Percentiles rank a stretch among this genome's conserved stretches.
Conservation (phyloP, 805 yeast species). For the Zygosaccharomyces bisporus region DNA sequence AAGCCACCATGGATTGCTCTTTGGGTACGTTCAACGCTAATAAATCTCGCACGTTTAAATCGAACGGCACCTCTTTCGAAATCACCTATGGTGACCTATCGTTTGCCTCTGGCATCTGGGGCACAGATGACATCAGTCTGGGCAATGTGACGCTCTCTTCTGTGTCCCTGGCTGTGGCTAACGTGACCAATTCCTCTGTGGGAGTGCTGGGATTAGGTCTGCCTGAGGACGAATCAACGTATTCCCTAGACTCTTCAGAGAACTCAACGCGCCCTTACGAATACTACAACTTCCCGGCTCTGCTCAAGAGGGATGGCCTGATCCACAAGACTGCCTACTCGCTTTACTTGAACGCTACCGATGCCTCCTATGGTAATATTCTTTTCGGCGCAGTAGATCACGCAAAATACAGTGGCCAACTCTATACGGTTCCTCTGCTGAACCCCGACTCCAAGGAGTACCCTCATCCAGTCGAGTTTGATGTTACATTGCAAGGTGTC, state of each 20-base stretch:
- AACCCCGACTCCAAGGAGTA: slow-evolving; percentile 30
- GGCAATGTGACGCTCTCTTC: slow-evolving; percentile 47
- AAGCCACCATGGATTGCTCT: slow-evolving; percentile 38
- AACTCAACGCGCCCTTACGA: slow-evolving; percentile 30
- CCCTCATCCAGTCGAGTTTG: slow-evolving; percentile 28
- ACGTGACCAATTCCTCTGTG: slow-evolving; percentile 52
- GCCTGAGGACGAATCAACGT: slow-evolving; percentile 63
- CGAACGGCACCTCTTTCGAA: slow-evolving; percentile 38
- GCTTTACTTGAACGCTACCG: slow-evolving; percentile 48
- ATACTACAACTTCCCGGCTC: slow-evolving; percentile 65
- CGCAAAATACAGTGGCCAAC: slow-evolving; percentile 51
- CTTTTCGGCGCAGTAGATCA: slow-evolving; percentile 73
- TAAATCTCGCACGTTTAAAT: slow-evolving; percentile 24
- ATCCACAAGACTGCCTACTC: slow-evolving; percentile 58
- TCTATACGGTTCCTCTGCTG: slow-evolving; percentile 49
- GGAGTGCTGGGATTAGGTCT: slow-evolving; percentile 79
- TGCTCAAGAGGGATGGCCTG: slow-evolving; percentile 53
- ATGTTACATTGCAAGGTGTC: slow-evolving; percentile 36
- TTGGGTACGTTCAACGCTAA: slow-evolving; percentile 35
- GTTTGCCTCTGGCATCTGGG: slow-evolving; percentile 43
- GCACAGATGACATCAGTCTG: slow-evolving; percentile 53
- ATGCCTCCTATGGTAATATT: slow-evolving; percentile 47
- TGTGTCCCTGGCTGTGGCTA: slow-evolving; percentile 73
- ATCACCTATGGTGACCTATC: slow-evolving; percentile 54
- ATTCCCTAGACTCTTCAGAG: slow-evolving; percentile 26